Evolutionary conservation across 129 eudicot species (phyloP), one percentile per base, ranked within the genome.

Genomic region (Arctium minus): DNA sequence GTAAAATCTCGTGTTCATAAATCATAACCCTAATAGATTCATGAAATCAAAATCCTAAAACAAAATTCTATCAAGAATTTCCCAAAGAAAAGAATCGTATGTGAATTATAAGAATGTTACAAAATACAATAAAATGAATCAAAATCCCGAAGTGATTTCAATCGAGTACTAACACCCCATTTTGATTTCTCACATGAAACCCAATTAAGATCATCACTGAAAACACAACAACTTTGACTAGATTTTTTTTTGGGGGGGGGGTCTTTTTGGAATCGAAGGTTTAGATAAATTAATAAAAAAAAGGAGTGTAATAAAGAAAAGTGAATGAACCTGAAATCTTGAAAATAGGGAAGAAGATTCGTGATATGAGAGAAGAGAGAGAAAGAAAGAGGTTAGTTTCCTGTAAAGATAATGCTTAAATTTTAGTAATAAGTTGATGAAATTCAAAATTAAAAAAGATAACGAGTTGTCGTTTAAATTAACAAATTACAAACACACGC

Each of bases 281-380:
- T 2, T 22, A 13, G 30, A 31, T 48, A 5, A 44, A 50, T 29
- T 22, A 22, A 75, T 39, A 31, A 78, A 62, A 22, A 22, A 40
- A 22, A 22, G 27, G 0, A 13, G 32, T 27, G 29, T 22, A 27
- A 22, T 22, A 40, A 2, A 15, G 72, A 68, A 68, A 15, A 68
- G 36, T 7, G 72, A 68, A 83, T 33, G 44, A 27, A 83, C 86
- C 81, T 70, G 82, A 7, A 69, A 69, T 4, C 36, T 74, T 74
- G 69, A 44, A 67, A 77, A 70, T 53, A 73, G 82, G n/a, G 82
- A 83, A 76, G 86, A 83, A 83, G 39, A 60, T 83, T 70, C 78
- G 27, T 22, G 27, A 22, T 22, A 22, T 22, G 27, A 22, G 27
- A 22, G 0, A 22, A 22, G 27, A 22, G 27, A 22, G 27, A 22